Evolutionary conservation across 2,329 filamentous ascomycete species (phyloP).

Genomic region (Sordariomycetes sp.): DNA sequence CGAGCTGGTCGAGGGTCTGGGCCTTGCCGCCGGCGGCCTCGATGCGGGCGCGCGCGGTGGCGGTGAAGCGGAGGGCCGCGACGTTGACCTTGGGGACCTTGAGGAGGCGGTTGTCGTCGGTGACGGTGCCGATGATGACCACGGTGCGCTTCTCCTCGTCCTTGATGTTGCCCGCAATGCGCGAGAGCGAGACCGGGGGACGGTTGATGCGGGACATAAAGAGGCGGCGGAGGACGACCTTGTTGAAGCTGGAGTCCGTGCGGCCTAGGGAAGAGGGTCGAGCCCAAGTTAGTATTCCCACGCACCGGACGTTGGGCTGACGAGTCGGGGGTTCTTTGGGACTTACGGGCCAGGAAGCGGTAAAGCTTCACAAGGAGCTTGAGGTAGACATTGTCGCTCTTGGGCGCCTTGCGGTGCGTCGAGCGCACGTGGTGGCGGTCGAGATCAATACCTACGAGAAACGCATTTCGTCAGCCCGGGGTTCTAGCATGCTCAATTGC

Average conservation of each 20-base stretch:
- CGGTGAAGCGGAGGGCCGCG: slow-evolving; percentile 92
- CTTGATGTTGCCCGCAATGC: slow-evolving; percentile 66
- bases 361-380: slow-evolving; percentile 98
- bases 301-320: background rate
- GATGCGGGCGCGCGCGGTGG: slow-evolving; percentile 90
- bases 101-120: slow-evolving; percentile 92
- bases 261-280: slow-evolving; percentile 55
- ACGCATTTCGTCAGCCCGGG: slow-evolving; percentile 11
- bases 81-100: slow-evolving; percentile 86
- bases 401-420: slow-evolving; percentile 85
- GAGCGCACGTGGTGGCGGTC: slow-evolving; percentile 57
- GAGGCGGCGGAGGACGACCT: slow-evolving; percentile 91
- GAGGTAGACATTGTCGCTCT: slow-evolving; percentile 97
- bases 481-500: slow-evolving; percentile 50
- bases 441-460: slow-evolving; percentile 58
- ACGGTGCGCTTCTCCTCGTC: slow-evolving; percentile 71
- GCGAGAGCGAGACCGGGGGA: slow-evolving; percentile 86
- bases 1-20: slow-evolving; percentile 94
- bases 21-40: slow-evolving; percentile 87
- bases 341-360: slow-evolving; percentile 91
- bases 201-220: slow-evolving; percentile 99
- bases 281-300: background rate
- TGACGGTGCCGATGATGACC: slow-evolving; percentile 89
- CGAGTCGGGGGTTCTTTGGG: background rate
- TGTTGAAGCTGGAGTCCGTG: slow-evolving; percentile 97